Base-by-base conservation (phyloP, 2,329 filamentous ascomycete species). In the Tolypocladium ovalisporum region DNA sequence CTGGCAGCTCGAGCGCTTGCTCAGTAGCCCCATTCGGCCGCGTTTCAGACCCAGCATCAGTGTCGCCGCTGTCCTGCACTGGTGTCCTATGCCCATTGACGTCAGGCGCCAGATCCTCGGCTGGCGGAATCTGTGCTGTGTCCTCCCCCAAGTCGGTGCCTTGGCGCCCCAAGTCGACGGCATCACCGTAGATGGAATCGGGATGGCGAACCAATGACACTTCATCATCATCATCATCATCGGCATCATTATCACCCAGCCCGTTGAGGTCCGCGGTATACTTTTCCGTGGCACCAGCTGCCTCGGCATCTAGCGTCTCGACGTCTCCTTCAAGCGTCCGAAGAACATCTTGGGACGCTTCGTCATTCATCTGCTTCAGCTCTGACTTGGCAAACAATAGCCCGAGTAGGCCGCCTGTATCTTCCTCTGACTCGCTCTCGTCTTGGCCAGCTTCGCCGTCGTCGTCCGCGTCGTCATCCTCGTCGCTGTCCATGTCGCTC, bases 371-470 rank as follows among this genome's bases (percentile, higher is more conserved):
- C 59, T 78, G 73, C 60, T 80, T 75, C 44, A 85, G 63, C 59
- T 85, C 82, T 0, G 79, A 78, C 63, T 82, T 83, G 44, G 76
- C 79, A 61, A 85, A 86, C 27, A 86, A 75, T 35, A 85, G 70
- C 0, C 82, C 81, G 1, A 85, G 67, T 0, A 85, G 69, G 1
- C 80, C 79, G 34, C 71, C 66, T 1, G 75, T 72, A n/a, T 72
- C 75, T 3, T 73, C 75, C 3, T 75, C 73, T 29, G 72, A 73
- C 10, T 75, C 76, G 5, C 76, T 72, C 1, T 69, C 71, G 2
- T 70, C 68, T 9, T 70, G 69, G 34, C 71, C 70, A 4, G 75
- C 75, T 7, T 72, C 75, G 36, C 72, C 74, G 51, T 74, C 77
- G 19, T 73, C 74, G 52, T 73, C 77, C 22, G 54, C 56, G 9